phyloP scores from a whole-genome alignment of 2,329 filamentous ascomycete genomes.

The Saccharata proteae region DNA sequence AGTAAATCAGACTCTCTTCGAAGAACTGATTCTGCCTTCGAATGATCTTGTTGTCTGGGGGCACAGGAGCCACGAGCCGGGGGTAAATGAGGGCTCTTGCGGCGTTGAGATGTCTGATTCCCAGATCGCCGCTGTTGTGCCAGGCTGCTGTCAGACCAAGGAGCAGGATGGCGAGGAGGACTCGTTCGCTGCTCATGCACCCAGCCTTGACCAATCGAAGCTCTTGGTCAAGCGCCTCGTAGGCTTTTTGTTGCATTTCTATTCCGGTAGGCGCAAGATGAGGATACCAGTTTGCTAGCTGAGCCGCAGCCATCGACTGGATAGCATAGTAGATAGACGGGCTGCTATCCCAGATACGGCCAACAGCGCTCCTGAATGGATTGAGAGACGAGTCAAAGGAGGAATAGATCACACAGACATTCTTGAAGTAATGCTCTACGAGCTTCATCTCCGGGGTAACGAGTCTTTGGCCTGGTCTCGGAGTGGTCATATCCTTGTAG shows the following conservation, averaged over 20 bases:
- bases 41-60: conserved; percentile 19
- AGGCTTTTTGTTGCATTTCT: conserved; percentile 41
- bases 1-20: conserved; percentile 44
- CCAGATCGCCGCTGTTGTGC: conserved; percentile 45
- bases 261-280: conserved; percentile 38
- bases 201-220: conserved; percentile 31
- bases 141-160: conserved; percentile 48
- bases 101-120: conserved; percentile 40
- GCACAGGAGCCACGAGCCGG: conserved; percentile 25
- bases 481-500: not conserved
- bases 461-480: conserved; percentile 10
- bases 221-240: conserved; percentile 39
- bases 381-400: conserved; percentile 52
- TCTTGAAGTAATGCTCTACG: conserved; percentile 52
- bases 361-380: conserved; percentile 47
- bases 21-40: conserved; percentile 37
- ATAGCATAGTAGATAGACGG: conserved; percentile 48
- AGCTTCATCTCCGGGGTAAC: conserved; percentile 42
- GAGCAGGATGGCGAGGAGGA: conserved; percentile 45
- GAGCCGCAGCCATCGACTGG: conserved; percentile 53
- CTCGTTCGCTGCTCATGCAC: conserved; percentile 34
- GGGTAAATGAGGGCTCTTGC: conserved; percentile 32
- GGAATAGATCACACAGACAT: conserved; percentile 50
- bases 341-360: conserved; percentile 45
- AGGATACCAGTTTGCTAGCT: conserved; percentile 45